Conservation (phyloP, 2,329 filamentous ascomycete genomes). For the Penicillium sp. region DNA sequence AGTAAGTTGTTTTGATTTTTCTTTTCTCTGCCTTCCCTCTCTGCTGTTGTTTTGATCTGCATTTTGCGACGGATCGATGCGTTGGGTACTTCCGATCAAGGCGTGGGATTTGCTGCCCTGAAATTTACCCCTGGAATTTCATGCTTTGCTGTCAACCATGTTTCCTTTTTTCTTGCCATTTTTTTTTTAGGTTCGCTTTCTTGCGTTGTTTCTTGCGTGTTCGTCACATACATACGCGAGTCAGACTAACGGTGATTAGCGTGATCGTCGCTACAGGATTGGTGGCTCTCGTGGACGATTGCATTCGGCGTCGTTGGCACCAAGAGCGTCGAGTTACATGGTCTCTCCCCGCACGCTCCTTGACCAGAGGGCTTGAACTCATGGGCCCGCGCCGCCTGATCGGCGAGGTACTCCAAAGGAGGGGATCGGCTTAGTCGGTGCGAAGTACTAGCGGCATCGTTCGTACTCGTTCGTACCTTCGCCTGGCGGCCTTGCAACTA, state of each 20-base stretch:
- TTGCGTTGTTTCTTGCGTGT: not conserved
- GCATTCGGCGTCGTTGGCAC: conserved; percentile 79
- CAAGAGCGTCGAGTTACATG: conserved; percentile 57
- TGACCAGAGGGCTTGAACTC: conserved; percentile 64
- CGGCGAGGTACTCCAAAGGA: conserved; percentile 66
- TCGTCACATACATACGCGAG: not conserved
- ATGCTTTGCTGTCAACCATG: conserved; percentile 5
- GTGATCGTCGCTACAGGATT: conserved; percentile 90
- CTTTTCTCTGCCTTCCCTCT: not conserved
- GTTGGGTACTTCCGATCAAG: too few relatives aligned
- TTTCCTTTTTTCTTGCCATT: conserved; percentile 2
- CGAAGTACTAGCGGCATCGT: not conserved
- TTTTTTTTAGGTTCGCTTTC: conserved; percentile 2
- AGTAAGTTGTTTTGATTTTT: conserved; percentile 63
- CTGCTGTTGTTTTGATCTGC: not conserved
- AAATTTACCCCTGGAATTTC: conserved; percentile 5
- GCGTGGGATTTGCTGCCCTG: not conserved
- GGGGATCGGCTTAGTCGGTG: conserved; percentile 38
- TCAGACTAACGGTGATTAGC: conserved; percentile 50
- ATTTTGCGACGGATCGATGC: not conserved
- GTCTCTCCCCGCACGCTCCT: conserved; percentile 56
- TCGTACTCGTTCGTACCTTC: not conserved
- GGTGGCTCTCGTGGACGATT: conserved; percentile 85
- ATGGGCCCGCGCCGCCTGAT: conserved; percentile 66
- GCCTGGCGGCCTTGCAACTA: not conserved